A percentile compares a stretch with the other conserved stretches of the same genome.
Conservation (phyloP, 441 rosid species). For the Lagerstroemia fauriei region DNA sequence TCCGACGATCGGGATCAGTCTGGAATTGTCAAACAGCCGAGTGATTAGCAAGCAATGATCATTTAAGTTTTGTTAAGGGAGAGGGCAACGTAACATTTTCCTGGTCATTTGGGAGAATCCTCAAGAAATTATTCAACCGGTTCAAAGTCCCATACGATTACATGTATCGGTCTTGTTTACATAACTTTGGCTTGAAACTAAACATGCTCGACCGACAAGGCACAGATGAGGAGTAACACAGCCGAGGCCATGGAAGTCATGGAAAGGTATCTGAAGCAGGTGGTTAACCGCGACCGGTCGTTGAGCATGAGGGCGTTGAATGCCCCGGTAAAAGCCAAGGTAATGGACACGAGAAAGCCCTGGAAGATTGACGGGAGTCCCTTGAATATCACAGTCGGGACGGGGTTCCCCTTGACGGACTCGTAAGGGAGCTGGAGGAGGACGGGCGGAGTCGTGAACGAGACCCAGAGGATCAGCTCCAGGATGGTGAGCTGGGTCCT, state of each 20-base stretch:
- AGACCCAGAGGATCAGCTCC: slow-evolving; percentile 17
- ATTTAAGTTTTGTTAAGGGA: too few relatives aligned
- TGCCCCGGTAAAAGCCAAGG: slow-evolving; percentile 16
- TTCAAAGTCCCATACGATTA: too few relatives aligned
- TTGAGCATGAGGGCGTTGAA: slow-evolving; percentile 8
- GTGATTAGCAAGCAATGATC: too few relatives aligned
- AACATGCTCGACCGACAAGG: not conserved
- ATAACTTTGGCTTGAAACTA: too few relatives aligned
- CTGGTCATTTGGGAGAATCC: too few relatives aligned
- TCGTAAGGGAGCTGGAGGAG: slow-evolving; percentile 15
- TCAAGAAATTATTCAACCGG: too few relatives aligned
- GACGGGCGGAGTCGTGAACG: not conserved
- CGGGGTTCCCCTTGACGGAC: not conserved
- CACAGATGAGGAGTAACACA: not conserved
- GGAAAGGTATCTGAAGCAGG: not conserved
- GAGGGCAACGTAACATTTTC: too few relatives aligned
- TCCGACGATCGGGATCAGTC: too few relatives aligned
- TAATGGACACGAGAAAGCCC: slow-evolving; percentile 13
- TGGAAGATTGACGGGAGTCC: slow-evolving; percentile 3
- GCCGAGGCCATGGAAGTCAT: slow-evolving; percentile 14
- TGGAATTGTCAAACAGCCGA: too few relatives aligned
- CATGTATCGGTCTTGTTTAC: too few relatives aligned
- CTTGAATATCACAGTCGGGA: slow-evolving; percentile 14
- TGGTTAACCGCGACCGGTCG: not conserved
- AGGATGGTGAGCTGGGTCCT: slow-evolving; percentile 7